Conservation (phyloP, 2,329 filamentous ascomycete genomes). For the Exophiala lecanii-corni region DNA sequence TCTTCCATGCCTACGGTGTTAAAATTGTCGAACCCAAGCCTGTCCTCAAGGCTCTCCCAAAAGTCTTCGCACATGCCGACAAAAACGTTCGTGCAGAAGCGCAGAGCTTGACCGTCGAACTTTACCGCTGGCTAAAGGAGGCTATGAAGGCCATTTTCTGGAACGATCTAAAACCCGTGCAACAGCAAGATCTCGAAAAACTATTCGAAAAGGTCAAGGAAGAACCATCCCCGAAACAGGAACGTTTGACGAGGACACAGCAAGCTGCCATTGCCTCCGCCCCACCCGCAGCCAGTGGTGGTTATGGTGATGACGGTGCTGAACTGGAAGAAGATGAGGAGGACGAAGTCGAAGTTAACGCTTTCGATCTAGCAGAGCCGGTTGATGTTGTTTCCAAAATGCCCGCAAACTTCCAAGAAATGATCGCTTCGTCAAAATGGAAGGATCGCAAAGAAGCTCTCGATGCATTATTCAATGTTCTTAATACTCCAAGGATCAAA, state of each 20-base stretch:
- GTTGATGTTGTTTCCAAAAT: constrained; percentile 81
- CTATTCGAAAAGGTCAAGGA: constrained; percentile 91
- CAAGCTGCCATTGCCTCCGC: constrained; percentile 76
- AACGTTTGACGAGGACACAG: constrained; percentile 80
- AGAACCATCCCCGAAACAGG: constrained; percentile 82
- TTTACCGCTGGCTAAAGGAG: constrained; percentile 95
- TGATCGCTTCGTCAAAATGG: constrained; percentile 88
- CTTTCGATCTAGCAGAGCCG: constrained; percentile 73
- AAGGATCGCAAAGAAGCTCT: constrained; percentile 95
- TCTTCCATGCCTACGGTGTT: constrained; percentile 92
- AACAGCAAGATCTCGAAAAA: constrained; percentile 89
- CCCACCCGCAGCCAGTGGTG: constrained; percentile 56
- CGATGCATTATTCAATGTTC: constrained; percentile 68
- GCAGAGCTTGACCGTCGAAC: constrained; percentile 83
- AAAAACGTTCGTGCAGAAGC: constrained; percentile 96
- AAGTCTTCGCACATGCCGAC: constrained; percentile 91
- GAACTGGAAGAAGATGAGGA: constrained; percentile 57
- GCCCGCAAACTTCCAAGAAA: constrained; percentile 75
- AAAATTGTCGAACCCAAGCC: constrained; percentile 92
- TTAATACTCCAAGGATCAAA: constrained; percentile 88
- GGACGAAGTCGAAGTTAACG: constrained; percentile 66
- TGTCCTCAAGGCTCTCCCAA: constrained; percentile 79
- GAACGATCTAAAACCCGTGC: constrained; percentile 89
- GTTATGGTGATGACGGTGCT: constrained; percentile 50
- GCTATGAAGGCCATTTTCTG: constrained; percentile 99